A percentile compares a stretch with the other conserved stretches of the same genome.
These are phyloP conservation scores for Posidonia australis DNA, from an alignment of 106 monocot species.

Conservation along the genomic window DNA sequence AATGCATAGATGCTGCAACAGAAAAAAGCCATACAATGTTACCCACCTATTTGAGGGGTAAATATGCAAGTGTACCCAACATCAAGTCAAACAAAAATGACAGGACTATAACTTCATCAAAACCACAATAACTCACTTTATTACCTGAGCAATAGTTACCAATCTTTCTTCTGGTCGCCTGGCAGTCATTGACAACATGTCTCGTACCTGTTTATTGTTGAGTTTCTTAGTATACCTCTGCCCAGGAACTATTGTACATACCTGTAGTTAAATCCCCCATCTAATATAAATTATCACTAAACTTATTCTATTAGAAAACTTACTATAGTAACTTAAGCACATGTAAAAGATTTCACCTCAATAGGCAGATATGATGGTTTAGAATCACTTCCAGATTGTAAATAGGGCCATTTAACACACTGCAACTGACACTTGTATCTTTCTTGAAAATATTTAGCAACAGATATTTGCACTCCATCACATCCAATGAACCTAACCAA, in stretches of 20 bases:
- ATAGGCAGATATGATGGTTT: constrained; percentile 36
- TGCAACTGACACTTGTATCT: constrained; percentile 10
- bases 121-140: too few relatives aligned
- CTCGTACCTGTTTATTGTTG: constrained; percentile 26
- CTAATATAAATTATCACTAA: too few relatives aligned
- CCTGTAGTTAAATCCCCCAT: constrained; percentile 4
- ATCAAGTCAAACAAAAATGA: neutral
- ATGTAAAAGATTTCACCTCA: constrained; percentile 24
- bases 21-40: too few relatives aligned
- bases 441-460: constrained; percentile 25
- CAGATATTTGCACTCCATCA: constrained; percentile 5
- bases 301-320: too few relatives aligned
- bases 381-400: constrained; percentile 27
- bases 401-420: constrained; percentile 18
- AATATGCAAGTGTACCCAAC: too few relatives aligned
- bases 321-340: too few relatives aligned
- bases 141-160: constrained; percentile 14
- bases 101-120: too few relatives aligned
- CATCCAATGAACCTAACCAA: neutral
- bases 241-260: constrained; percentile 35
- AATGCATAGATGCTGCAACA: too few relatives aligned
- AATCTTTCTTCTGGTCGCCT: constrained; percentile 21
- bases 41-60: too few relatives aligned
- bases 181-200: constrained; percentile 24
- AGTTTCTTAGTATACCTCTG: constrained; percentile 38